These are phyloP conservation scores for Cardamine occulta DNA, from an alignment of 345 rosid genomes.

Conservation along the genomic window DNA sequence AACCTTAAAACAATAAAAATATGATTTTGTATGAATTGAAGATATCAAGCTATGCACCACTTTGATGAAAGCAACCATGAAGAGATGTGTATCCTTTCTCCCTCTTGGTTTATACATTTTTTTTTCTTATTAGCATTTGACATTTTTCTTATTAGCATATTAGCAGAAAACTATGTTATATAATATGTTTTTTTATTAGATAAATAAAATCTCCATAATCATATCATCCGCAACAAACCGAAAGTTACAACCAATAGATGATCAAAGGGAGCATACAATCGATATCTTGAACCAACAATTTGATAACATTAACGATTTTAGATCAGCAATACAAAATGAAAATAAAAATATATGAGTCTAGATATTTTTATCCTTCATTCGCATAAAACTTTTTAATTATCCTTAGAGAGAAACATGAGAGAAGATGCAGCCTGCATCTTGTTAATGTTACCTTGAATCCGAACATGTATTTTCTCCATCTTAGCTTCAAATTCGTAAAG, in stretches of 20 bases:
- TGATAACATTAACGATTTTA: conserved; percentile 3
- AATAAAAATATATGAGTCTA: not conserved
- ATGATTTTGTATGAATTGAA: not conserved
- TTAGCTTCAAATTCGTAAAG: conserved; percentile 28
- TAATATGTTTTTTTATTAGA: not conserved
- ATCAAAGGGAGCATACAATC: conserved; percentile 1
- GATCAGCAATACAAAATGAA: not conserved
- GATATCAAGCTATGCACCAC: no score
- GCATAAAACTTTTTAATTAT: not conserved
- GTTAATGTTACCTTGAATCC: conserved; percentile 5
- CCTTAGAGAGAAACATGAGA: conserved; percentile 32
- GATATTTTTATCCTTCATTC: not conserved
- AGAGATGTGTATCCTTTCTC: not conserved
- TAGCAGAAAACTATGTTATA: not conserved
- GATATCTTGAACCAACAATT: not conserved
- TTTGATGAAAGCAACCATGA: not conserved
- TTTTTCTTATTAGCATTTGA: not conserved
- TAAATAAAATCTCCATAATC: not conserved
- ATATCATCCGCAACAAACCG: not conserved
- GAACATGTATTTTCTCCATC: not conserved
- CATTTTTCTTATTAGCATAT: not conserved
- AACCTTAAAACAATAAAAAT: no score
- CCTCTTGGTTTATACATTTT: not conserved
- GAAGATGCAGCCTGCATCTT: conserved; percentile 28
- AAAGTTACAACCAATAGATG: conserved; percentile 17